phyloP scores from a whole-genome alignment of 108 stramenopile genomes.

The Skeletonema grethae region DNA sequence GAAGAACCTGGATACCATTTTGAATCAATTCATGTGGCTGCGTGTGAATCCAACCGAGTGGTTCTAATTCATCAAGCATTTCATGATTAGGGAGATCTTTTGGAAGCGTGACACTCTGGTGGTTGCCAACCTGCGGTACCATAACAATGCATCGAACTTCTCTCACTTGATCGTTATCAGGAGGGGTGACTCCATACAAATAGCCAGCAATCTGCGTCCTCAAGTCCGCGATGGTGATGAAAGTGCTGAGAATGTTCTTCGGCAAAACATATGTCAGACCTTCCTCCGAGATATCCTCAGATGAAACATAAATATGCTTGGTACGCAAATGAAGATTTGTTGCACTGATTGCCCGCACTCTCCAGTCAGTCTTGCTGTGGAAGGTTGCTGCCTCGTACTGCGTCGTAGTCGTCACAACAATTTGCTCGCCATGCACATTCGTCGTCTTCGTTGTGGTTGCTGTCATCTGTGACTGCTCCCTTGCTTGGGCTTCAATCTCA shows the following conservation, averaged over 20 bases:
- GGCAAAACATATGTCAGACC: constrained; percentile 98
- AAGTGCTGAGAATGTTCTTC: constrained; percentile 97
- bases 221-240: constrained; percentile 95
- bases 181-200: constrained; percentile 96
- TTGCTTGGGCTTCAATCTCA: constrained; percentile 98
- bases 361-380: constrained; percentile 98
- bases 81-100: constrained; percentile 91
- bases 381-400: constrained; percentile 98
- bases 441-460: constrained; percentile 98
- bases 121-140: constrained; percentile 98
- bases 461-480: constrained; percentile 96
- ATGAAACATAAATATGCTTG: constrained; percentile 97
- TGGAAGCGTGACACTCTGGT: constrained; percentile 95
- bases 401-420: constrained; percentile 97
- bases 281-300: constrained; percentile 95
- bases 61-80: constrained; percentile 92
- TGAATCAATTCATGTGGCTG: constrained; percentile 98
- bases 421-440: constrained; percentile 98
- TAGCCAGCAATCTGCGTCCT: constrained; percentile 98
- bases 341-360: constrained; percentile 98
- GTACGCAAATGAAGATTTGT: constrained; percentile 98
- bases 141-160: constrained; percentile 97
- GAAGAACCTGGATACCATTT: constrained; percentile 87
- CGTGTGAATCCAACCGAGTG: constrained; percentile 99
- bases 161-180: constrained; percentile 95